Evolutionary conservation across 306 rosid genomes (phyloP), one percentile per base, ranked within the genome.

Genomic region (Luffa acutangula): DNA sequence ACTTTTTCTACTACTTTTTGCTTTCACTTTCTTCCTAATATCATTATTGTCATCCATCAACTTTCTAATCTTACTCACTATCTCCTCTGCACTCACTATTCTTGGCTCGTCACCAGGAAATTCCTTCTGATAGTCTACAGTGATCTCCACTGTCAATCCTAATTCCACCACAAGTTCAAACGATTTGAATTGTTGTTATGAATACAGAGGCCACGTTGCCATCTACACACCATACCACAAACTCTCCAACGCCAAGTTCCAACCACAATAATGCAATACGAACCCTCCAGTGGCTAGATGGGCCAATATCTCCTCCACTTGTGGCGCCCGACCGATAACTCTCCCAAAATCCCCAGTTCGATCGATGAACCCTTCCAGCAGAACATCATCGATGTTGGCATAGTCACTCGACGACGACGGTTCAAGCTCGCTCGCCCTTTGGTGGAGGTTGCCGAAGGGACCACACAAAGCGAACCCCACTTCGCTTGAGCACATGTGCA

Each of bases 231-330:
- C 87, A 6, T 54, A 33, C 87, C 81, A 80, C 0, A 87, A 1
- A 21, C 89, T 84, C 81, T 84, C 84, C 9, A 86, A 48, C 1
- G 34, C 36, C 1, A 85, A 86, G 10, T 83, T 83, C 86, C 89
- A 86, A 3, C 89, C 89, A 9, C 89, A 86, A 17, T 86, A n/a
- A n/a, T n/a, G 86, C 12, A 86, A 86, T 18, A 81, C 60, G 59
- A 86, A 86, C 6, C 85, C 85, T 36, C 89, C 89, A 3, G 77
- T 54, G 1, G 87, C 83, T 4, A 12, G 77, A 36, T 86, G 83
- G 25, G 54, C 74, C 21, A 86, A 54, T 8, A 81, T 37, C 4
- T 62, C 78, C 57, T n/a, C n/a, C n/a, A 62, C 78, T 48, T 86
- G 87, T 3, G 89, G 85, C 7, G 85, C 87, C 87, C 89, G 83